Conservation (phyloP, 257 asterid genomes). For the Salvia splendens region DNA sequence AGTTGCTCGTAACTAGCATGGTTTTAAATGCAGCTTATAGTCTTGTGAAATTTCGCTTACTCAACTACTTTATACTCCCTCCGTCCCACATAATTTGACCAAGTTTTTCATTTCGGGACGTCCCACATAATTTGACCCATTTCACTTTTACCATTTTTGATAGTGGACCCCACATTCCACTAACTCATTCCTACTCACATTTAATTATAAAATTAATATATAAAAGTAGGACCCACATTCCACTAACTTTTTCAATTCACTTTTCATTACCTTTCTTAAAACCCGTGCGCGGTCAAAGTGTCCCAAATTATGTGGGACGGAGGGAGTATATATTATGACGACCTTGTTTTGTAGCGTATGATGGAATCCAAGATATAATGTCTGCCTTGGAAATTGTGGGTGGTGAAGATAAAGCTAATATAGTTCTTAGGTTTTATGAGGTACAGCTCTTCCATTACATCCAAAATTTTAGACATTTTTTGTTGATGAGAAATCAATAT, state of each 20-base stretch:
- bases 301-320: too few relatives aligned
- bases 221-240: too few relatives aligned
- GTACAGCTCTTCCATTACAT: constrained; percentile 41
- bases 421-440: constrained; percentile 50
- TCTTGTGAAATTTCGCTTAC: background rate
- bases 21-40: background rate
- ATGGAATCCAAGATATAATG: constrained; percentile 45
- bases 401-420: constrained; percentile 55
- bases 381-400: constrained; percentile 62
- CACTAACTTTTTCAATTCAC: too few relatives aligned
- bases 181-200: too few relatives aligned
- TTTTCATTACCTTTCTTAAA: too few relatives aligned
- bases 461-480: constrained; percentile 13
- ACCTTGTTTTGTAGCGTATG: constrained; percentile 47
- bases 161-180: too few relatives aligned
- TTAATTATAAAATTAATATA: too few relatives aligned
- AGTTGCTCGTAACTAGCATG: constrained; percentile 14
- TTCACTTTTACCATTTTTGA: too few relatives aligned
- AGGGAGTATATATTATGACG: background rate
- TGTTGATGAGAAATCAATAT: constrained; percentile 15
- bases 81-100: too few relatives aligned
- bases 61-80: background rate
- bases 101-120: too few relatives aligned
- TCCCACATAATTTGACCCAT: too few relatives aligned
- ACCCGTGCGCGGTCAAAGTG: too few relatives aligned